Evolutionary conservation across 1,139 yeast genomes (phyloP).

Genomic region (Kazachstania sp.): DNA sequence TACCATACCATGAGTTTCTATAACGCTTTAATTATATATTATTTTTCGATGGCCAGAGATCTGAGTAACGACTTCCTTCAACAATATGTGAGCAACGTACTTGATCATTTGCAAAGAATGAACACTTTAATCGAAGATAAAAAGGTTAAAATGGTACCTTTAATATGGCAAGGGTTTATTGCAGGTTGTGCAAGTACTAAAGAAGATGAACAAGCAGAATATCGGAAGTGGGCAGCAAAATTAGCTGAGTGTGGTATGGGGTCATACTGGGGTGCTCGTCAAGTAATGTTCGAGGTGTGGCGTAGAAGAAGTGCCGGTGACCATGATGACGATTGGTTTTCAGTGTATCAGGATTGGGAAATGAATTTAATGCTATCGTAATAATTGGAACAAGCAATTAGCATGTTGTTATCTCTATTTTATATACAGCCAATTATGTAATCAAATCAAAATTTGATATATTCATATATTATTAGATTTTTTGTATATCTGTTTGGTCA

Average conservation of each 20-base stretch:
- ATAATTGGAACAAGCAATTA: background rate
- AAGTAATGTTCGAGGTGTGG: constrained; percentile 84
- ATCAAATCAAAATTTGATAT: too few species aligned
- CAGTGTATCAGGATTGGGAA: constrained; percentile 76
- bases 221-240: constrained; percentile 73
- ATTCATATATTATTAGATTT: too few species aligned
- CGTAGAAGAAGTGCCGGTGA: constrained; percentile 55
- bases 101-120: constrained; percentile 57
- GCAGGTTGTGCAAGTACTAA: constrained; percentile 79
- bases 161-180: constrained; percentile 84
- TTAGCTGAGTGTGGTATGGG: constrained; percentile 70
- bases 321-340: constrained; percentile 63
- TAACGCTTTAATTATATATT: constrained; percentile 67
- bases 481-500: too few species aligned
- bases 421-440: too few species aligned
- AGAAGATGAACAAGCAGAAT: constrained; percentile 50
- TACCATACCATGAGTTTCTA: constrained; percentile 79
- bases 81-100: constrained; percentile 50
- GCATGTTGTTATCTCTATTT: too few species aligned
- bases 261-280: constrained; percentile 79
- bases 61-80: constrained; percentile 40
- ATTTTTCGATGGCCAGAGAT: constrained; percentile 55
- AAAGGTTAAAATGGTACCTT: constrained; percentile 58
- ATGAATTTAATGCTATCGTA: constrained; percentile 55
- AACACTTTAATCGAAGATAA: constrained; percentile 48